Base-by-base conservation (phyloP, 129 eudicot species). In the Helianthus annuus region DNA sequence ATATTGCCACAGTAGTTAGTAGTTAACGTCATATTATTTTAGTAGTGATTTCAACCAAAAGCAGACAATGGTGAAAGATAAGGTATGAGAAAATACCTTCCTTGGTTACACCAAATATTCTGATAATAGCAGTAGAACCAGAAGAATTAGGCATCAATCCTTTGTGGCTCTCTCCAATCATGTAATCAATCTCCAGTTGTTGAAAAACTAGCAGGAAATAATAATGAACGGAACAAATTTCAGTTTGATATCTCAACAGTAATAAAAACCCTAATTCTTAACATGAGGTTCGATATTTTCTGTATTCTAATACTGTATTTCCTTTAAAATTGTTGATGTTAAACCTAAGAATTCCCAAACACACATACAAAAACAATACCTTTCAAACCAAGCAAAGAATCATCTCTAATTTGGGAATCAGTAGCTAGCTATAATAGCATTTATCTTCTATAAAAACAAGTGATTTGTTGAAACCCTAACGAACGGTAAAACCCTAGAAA, bases 101-200 rank as follows among this genome's bases (percentile, higher is more conserved):
- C 32, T 76, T 74, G 5, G 97, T 90, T 24, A 94, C 97, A 17
- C 99, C 99, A 67, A 88, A 94, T 11, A 94, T 94, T 69, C 97
- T 84, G 29, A 94, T 82, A 73, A 90, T 84, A 60, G 99, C 94
- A 59, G 93, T 88, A 4, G 83, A 88, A 29, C 95, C 98, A 16
- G 90, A 81, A 55, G 86, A 80, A 69, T 75, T 84, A 68, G 92
- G 92, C 67, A 93, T 49, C 56, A 93, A 74, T 69, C 88, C 95
- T 68, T 79, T 87, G 57, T 90, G 84, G 69, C 83, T 85, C 75
- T 90, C 97, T 49, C 89, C 92, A 76, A 90, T 79, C 64, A 90
- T 72, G 32, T 86, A 94, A 77, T 94, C 99, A 69, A 94, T 90
- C 84, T 94, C 99, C 89, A 94, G 59, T 80, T 94, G 97, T 72